Base-by-base conservation (phyloP, 495 filamentous ascomycete species). In the Copromyces sp. region DNA sequence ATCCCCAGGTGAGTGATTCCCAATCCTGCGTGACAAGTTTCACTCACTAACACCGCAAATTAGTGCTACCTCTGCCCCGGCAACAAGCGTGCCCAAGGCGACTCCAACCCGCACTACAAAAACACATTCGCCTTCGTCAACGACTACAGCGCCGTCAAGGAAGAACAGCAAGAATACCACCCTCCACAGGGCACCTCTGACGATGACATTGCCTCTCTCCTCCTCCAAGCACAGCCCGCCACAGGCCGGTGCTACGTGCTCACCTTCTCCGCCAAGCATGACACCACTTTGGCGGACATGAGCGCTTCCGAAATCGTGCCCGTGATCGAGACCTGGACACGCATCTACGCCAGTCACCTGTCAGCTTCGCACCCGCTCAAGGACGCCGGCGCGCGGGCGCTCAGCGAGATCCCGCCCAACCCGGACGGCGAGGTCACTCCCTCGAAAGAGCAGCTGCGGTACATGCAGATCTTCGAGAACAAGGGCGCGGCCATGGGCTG, bases 401-500 rank as follows among this genome's bases (percentile, higher is more conserved):
- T 84, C 35, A 74, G 73, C 12, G 79, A 39, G 77, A 84, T 74
- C 84, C 87, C 74, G 75, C 82, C 74, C 73, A 79, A 77, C 68
- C 74, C 78, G 1, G 79, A 83, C 71, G 81, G 78, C 69, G 82
- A 78, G 78, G 79, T 78, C 17, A 85, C 76, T 70, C 83, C 84
- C 40, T 89, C 94, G 7, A 89, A 87, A 68, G 29, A 61, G 53
- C 87, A 98, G 81, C 93, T 96, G 77, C 89, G 90, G 68, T 98
- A 97, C 82, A 98, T 99, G 94, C 95, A 99, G 81, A 98, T 99
- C 75, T 98, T 99, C 74, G 95, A 99, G 83, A 99, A 99, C 85
- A 99, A 99, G 84, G 95, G 95, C 68, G 90, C 92, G 0, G 93
- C 95, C 5, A 99, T 99, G 95, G 95, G 95, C 39, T 99, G 95